Percentiles rank a stretch among this genome's conserved stretches.
phyloP scores from a whole-genome alignment of 257 asterid genomes.

The Gardenia jasminoides region DNA sequence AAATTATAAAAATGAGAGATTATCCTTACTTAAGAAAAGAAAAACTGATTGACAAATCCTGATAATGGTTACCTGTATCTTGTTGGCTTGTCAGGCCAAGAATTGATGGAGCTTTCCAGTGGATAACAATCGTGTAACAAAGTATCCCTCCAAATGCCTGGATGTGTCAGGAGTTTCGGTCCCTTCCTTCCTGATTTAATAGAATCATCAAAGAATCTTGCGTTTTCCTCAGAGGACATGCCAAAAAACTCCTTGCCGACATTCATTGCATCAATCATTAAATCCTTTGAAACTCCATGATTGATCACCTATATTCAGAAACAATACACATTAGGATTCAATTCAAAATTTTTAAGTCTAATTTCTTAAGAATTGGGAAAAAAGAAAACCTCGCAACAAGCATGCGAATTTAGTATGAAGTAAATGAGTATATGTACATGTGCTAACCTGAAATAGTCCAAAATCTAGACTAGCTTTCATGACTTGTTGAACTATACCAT shows the following conservation, averaged over 20 bases:
- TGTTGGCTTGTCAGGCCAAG: constrained; percentile 24
- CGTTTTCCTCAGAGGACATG: constrained; percentile 8
- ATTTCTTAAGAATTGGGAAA: too few species aligned
- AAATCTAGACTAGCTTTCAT: constrained; percentile 18
- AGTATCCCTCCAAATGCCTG: constrained; percentile 24
- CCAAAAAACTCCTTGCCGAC: constrained; percentile 18
- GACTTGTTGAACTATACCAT: neutral
- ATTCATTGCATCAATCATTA: constrained; percentile 7
- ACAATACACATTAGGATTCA: too few species aligned
- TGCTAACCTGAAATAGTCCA: constrained; percentile 23
- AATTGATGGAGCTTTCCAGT: neutral
- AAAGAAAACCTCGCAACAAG: too few species aligned
- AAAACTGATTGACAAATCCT: too few species aligned
- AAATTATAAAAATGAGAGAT: too few species aligned
- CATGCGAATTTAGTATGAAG: too few species aligned
- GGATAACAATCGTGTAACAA: constrained; percentile 13
- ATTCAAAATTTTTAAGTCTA: too few species aligned
- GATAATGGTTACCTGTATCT: constrained; percentile 4
- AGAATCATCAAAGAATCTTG: neutral
- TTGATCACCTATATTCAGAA: constrained; percentile 12
- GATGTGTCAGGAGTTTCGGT: too few species aligned
- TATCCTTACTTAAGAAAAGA: too few species aligned
- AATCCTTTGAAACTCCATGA: constrained; percentile 12
- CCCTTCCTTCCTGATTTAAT: too few species aligned
- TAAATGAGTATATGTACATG: neutral